Percentiles rank a stretch among this genome's conserved stretches.
These are phyloP conservation scores for Pichia sp. DNA, from an alignment of 1,139 yeast species.

Conservation along the genomic window DNA sequence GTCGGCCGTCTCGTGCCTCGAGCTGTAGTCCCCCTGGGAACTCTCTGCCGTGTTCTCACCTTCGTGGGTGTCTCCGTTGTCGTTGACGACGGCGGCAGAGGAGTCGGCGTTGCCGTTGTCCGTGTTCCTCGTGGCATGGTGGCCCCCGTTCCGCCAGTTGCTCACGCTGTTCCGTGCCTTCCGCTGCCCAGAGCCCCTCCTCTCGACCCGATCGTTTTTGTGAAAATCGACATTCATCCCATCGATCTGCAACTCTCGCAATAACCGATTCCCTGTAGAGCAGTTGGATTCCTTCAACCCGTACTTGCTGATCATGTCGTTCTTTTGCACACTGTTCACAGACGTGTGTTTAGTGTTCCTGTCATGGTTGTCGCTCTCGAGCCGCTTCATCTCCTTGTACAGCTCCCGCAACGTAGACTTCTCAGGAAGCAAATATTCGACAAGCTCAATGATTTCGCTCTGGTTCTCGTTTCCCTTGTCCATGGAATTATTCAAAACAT, in stretches of 20 bases:
- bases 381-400: slow-evolving; percentile 13
- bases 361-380: slow-evolving; percentile 8
- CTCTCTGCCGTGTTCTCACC: neutral
- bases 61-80: neutral
- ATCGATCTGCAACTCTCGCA: slow-evolving; percentile 17
- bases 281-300: slow-evolving; percentile 12
- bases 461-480: slow-evolving; percentile 22
- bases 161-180: neutral
- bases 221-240: slow-evolving; percentile 16
- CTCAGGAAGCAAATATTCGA: slow-evolving; percentile 19
- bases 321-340: slow-evolving; percentile 11
- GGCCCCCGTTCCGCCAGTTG: neutral
- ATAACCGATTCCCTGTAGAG: slow-evolving; percentile 8
- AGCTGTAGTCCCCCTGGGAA: neutral
- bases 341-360: slow-evolving; percentile 16
- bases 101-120: neutral
- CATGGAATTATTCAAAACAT: slow-evolving; percentile 25
- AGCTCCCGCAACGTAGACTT: slow-evolving; percentile 14
- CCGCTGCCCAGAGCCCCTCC: slow-evolving; percentile 8
- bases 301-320: slow-evolving; percentile 10
- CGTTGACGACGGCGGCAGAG: neutral
- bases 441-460: slow-evolving; percentile 19
- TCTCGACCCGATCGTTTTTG: slow-evolving; percentile 8
- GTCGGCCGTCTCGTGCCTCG: neutral
- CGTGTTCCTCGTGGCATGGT: neutral